These are phyloP conservation scores for Cryptococcus jaspeensis DNA, from an alignment of 1,284 basidiomycete species.

Conservation along the genomic window DNA sequence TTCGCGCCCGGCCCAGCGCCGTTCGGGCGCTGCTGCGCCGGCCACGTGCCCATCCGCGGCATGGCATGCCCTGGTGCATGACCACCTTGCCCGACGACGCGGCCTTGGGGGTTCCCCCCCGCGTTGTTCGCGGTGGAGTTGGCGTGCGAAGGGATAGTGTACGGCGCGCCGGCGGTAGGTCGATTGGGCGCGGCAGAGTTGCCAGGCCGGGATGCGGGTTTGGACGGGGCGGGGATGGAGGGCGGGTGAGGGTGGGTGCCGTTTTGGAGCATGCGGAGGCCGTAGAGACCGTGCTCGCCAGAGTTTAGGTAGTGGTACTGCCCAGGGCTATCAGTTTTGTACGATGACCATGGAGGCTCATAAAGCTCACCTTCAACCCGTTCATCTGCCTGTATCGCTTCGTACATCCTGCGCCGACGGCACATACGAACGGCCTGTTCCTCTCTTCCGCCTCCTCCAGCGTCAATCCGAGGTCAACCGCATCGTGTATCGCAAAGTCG, in stretches of 20 bases:
- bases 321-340: not conserved
- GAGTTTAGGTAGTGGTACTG: slow-evolving; percentile 94
- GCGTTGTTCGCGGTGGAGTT: not conserved
- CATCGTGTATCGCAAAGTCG: slow-evolving; percentile 80
- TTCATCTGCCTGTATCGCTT: slow-evolving; percentile 99
- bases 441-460: slow-evolving; percentile 78
- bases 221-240: slow-evolving; percentile 22
- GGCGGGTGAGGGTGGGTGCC: slow-evolving; percentile 64
- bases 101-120: slow-evolving; percentile 10
- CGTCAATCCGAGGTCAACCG: slow-evolving; percentile 64
- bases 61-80: slow-evolving; percentile 8
- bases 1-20: not conserved
- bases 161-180: slow-evolving; percentile 22
- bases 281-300: slow-evolving; percentile 87
- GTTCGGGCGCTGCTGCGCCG: not conserved
- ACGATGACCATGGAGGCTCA: not conserved
- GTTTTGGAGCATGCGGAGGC: slow-evolving; percentile 76
- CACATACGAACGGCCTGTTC: slow-evolving; percentile 80
- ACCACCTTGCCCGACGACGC: slow-evolving; percentile 15
- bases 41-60: slow-evolving; percentile 31
- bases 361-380: slow-evolving; percentile 64
- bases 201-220: slow-evolving; percentile 7
- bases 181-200: not conserved
- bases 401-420: slow-evolving; percentile 78
- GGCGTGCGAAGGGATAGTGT: slow-evolving; percentile 29